Evolutionary conservation across 257 asterid genomes (phyloP).

Genomic region (Petunia axillaris): DNA sequence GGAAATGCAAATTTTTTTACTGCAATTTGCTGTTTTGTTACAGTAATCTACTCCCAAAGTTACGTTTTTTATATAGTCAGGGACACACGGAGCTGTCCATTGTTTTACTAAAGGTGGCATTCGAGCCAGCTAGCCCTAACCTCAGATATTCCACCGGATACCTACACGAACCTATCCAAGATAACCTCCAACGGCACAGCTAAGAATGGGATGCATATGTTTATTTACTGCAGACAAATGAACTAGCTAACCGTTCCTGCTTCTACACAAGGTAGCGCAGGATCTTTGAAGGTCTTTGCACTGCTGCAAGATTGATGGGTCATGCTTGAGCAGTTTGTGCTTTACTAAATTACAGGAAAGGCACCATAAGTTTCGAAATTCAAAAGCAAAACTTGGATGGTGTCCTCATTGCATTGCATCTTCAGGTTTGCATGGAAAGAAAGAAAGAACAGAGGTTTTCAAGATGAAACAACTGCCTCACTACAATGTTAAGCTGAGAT

Average conservation of each 20-base stretch:
- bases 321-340: not conserved
- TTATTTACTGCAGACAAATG: not conserved
- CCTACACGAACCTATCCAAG: not conserved
- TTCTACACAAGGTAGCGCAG: not conserved
- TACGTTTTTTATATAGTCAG: not conserved
- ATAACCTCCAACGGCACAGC: not conserved
- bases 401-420: not conserved
- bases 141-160: too few species aligned
- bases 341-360: not conserved
- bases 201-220: not conserved
- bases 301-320: not conserved
- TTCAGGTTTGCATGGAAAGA: conserved; percentile 1
- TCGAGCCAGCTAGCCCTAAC: too few species aligned
- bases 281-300: not conserved
- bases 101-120: too few species aligned
- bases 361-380: not conserved
- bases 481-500: not conserved
- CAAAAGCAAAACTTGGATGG: conserved; percentile 2
- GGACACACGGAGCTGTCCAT: not conserved
- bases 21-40: not conserved
- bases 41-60: not conserved
- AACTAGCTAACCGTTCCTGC: conserved; percentile 10
- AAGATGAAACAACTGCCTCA: conserved; percentile 15
- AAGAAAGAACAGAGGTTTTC: not conserved
- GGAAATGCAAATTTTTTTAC: not conserved